phyloP scores from a whole-genome alignment of 2,329 filamentous ascomycete genomes.

The Pyrenochaeta sp. region DNA sequence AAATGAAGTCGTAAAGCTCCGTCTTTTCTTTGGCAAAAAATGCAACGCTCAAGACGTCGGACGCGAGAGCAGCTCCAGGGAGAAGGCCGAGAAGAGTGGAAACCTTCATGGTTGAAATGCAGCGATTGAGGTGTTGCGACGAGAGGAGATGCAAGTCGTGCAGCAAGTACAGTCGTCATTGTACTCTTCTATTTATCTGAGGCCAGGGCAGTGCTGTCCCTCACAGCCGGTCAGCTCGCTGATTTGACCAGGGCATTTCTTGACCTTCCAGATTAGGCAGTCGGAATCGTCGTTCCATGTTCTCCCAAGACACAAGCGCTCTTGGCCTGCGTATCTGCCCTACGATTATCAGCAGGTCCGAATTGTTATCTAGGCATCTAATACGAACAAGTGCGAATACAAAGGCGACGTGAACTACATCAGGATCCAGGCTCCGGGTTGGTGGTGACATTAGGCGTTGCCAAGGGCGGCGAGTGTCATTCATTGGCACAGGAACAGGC shows the following conservation, averaged over 20 bases:
- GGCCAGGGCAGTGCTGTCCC: constrained; percentile 2
- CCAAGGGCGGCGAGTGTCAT: constrained; percentile 8
- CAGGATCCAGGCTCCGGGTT: constrained; percentile 13
- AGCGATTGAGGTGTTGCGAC: constrained; percentile 2
- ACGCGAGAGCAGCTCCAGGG: constrained; percentile 32
- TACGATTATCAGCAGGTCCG: constrained; percentile 28
- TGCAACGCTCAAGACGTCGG: constrained; percentile 36
- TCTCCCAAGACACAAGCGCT: constrained; percentile 22
- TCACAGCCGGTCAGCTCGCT: neutral
- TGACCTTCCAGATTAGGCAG: constrained; percentile 21
- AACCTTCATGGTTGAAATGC: constrained; percentile 31
- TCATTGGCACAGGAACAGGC: constrained; percentile 2
- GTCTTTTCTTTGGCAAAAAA: constrained; percentile 41
- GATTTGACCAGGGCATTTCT: constrained; percentile 4
- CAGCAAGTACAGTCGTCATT: constrained; percentile 3
- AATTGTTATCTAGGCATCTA: constrained; percentile 23
- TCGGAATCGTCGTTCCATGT: constrained; percentile 12
- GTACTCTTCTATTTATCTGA: constrained; percentile 12
- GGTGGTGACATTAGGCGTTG: constrained; percentile 9
- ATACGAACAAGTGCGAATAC: constrained; percentile 7
- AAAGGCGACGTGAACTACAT: neutral
- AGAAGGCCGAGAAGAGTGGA: constrained; percentile 33
- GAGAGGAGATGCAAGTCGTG: constrained; percentile 11
- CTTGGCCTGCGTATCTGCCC: constrained; percentile 21
- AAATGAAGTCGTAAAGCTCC: constrained; percentile 37